These are phyloP conservation scores for Spergularia marina DNA, from an alignment of 148 eudicot genomes.

Conservation along the genomic window DNA sequence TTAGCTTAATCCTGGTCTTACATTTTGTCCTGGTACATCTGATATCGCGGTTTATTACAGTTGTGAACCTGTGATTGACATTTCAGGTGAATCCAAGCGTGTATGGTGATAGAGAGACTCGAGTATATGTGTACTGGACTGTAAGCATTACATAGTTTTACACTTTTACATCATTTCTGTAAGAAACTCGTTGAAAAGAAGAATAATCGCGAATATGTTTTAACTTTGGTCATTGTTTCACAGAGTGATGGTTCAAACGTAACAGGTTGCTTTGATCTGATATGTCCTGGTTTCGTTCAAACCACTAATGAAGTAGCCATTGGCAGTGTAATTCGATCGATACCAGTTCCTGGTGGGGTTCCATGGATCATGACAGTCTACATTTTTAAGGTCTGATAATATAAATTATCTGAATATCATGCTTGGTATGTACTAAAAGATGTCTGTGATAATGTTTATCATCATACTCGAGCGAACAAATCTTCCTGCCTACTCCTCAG, in stretches of 20 bases:
- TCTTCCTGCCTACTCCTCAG: too few relatives aligned
- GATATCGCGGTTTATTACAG: neutral
- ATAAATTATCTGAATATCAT: neutral
- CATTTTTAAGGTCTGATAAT: constrained; percentile 15
- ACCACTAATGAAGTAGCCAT: constrained; percentile 26
- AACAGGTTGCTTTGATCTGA: constrained; percentile 32
- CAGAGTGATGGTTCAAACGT: constrained; percentile 23
- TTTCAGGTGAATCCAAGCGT: constrained; percentile 28
- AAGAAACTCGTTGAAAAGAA: neutral
- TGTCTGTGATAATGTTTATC: too few relatives aligned
- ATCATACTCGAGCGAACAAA: too few relatives aligned
- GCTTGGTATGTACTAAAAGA: too few relatives aligned
- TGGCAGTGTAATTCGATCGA: constrained; percentile 27
- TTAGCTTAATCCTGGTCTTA: neutral
- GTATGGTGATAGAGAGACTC: constrained; percentile 31
- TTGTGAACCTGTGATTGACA: neutral
- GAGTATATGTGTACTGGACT: constrained; percentile 26
- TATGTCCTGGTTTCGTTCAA: constrained; percentile 32
- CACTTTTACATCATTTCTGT: neutral
- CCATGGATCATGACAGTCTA: constrained; percentile 31
- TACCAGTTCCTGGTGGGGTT: constrained; percentile 28
- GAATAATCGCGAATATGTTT: neutral
- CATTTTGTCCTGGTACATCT: neutral
- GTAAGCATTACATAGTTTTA: constrained; percentile 14
- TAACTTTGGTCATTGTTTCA: neutral